These are phyloP conservation scores for Taphrina confusa DNA, from an alignment of 1,139 yeast genomes.

Conservation along the genomic window DNA sequence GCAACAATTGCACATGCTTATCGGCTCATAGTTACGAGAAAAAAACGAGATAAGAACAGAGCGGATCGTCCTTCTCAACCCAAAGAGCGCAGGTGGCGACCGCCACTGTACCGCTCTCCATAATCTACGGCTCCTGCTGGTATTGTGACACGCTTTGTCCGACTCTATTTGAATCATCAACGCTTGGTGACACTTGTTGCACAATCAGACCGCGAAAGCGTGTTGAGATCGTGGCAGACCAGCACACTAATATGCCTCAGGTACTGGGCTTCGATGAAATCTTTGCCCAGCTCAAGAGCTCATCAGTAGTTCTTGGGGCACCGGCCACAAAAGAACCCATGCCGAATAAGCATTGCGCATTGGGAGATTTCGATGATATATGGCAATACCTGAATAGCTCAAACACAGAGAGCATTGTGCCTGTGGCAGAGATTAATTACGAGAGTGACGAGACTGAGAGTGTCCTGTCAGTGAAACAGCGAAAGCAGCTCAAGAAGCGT, in stretches of 20 bases:
- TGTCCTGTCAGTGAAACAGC: not conserved
- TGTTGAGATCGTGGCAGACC: too few species aligned
- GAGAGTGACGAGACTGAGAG: conserved; percentile 1
- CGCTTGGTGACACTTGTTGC: too few species aligned
- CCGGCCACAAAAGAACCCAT: not conserved
- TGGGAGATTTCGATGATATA: conserved; percentile 8
- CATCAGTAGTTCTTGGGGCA: not conserved
- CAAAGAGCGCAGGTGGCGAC: too few species aligned
- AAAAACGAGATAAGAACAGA: not conserved
- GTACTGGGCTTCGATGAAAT: conserved; percentile 6
- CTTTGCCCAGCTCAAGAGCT: not conserved
- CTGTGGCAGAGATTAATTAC: not conserved
- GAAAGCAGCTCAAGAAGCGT: conserved; percentile 11
- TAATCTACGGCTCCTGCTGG: too few species aligned
- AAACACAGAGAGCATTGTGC: not conserved
- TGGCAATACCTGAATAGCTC: conserved; percentile 3
- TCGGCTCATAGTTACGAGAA: too few species aligned
- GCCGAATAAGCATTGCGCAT: not conserved
- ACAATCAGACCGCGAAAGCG: too few species aligned
- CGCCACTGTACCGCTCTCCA: conserved; percentile 1
- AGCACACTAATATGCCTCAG: conserved; percentile 4
- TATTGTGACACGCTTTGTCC: too few species aligned
- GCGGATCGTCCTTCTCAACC: not conserved
- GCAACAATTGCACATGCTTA: too few species aligned
- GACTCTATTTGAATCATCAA: too few species aligned